Evolutionary conservation across 805 yeast genomes (phyloP), one percentile per base, ranked within the genome.

Genomic region (Maudiozyma pseudohumilis): DNA sequence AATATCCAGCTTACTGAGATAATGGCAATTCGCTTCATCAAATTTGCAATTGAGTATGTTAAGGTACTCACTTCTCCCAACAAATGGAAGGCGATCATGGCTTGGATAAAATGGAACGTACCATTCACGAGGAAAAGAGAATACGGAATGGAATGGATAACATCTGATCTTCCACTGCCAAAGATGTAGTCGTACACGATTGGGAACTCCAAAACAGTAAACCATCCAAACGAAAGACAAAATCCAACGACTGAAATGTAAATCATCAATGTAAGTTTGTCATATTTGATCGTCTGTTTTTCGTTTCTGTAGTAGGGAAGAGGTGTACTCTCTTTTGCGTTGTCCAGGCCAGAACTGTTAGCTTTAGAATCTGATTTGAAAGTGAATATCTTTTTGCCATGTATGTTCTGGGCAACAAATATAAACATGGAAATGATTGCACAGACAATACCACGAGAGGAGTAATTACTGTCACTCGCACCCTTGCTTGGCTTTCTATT

Each of bases 1-100:
- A 70, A 72, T 29, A 80, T 41, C 64, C 88, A 82, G 49, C 95
- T 83, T 1, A 80, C 79, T 2, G 80, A 70, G 30, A 87, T 86
- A 22, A 87, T 74, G 1, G 84, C 81, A n/a, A 87, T 81, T 50
- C 95, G 75, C 61, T 87, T 87, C 74, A 87, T 72, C 73, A 87
- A 72, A 30, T 84, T 77, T 3, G 95, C 95, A 40, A 87, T 78
- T 2, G 94, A 81, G 60, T 85, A 87, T 3, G 92, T 75, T 10
- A 87, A 77, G 0, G 96, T 84, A 2, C 94, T 82, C 5, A 87
- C 70, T 53, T 79, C 72, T 16, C 94, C 92, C 32, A 87, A 61
- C 23, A 87, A 65, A 61, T 82, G 85, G 59, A 83, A 84, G 12
- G 94, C 86, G 28, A 87, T 66, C 55, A 86, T 63, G 29, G 88